Evolutionary conservation across 1,284 basidiomycete genomes (phyloP).

Genomic region (Agaricales sp.): DNA sequence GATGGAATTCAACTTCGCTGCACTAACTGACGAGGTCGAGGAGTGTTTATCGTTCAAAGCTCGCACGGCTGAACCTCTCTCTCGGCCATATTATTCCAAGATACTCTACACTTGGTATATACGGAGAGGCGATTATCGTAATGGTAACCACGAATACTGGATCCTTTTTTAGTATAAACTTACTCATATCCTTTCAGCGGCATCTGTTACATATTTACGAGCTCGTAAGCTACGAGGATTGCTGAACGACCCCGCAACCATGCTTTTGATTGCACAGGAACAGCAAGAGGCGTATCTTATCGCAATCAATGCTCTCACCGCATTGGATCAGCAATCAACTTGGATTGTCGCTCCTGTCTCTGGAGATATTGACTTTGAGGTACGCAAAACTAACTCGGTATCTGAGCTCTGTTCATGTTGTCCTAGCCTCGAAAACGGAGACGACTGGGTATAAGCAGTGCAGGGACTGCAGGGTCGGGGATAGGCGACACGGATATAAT

Average conservation of each 20-base stretch:
- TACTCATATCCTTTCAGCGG: conserved; percentile 41
- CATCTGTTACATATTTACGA: conserved; percentile 90
- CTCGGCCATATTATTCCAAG: conserved; percentile 80
- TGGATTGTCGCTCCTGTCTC: conserved; percentile 68
- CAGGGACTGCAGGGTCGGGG: conserved; percentile 45
- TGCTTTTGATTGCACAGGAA: conserved; percentile 55
- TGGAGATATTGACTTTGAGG: conserved; percentile 31
- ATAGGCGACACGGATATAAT: conserved; percentile 66
- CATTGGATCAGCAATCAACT: conserved; percentile 74
- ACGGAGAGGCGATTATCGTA: conserved; percentile 78
- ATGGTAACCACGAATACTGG: conserved; percentile 59
- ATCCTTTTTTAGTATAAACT: conserved; percentile 8
- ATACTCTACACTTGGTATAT: conserved; percentile 96
- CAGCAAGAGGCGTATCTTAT: conserved; percentile 80
- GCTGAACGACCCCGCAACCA: conserved; percentile 35
- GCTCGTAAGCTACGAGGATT: conserved; percentile 70
- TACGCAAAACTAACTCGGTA: conserved; percentile 13
- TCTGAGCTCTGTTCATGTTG: conserved; percentile 10
- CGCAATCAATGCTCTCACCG: conserved; percentile 82
- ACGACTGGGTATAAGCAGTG: conserved; percentile 74
- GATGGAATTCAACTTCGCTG: conserved; percentile 80
- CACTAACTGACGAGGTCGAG: conserved; percentile 83
- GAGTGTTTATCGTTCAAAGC: conserved; percentile 88
- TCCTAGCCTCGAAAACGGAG: conserved; percentile 54
- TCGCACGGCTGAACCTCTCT: conserved; percentile 84